Percentiles rank a stretch among this genome's conserved stretches.
These are phyloP conservation scores for Jackrogersella minutella DNA, from an alignment of 495 filamentous ascomycete species.

Conservation along the genomic window DNA sequence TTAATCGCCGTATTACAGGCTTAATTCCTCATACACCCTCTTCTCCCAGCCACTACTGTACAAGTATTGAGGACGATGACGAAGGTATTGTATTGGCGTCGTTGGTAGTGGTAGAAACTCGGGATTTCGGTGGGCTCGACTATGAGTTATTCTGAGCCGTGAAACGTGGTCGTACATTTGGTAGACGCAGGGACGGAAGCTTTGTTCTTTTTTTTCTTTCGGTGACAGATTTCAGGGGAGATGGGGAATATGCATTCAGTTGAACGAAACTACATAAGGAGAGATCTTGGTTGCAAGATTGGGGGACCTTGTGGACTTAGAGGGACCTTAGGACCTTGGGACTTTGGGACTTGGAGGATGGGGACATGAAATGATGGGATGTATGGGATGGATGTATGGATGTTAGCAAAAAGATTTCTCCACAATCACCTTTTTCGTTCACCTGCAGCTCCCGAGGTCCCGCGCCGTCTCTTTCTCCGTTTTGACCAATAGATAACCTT, in stretches of 20 bases:
- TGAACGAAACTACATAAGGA: constrained; percentile 21
- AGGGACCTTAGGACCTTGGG: no score
- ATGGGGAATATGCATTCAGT: constrained; percentile 3
- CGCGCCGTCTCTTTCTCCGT: constrained; percentile 43
- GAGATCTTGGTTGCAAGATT: constrained; percentile 23
- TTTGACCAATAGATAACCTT: constrained; percentile 31
- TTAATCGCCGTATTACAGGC: constrained; percentile 19
- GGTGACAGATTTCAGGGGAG: constrained; percentile 13
- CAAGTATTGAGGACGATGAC: constrained; percentile 14
- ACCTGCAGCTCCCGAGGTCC: constrained; percentile 30
- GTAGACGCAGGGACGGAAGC: constrained; percentile 8
- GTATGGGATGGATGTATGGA: no score
- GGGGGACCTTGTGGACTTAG: constrained; percentile 14
- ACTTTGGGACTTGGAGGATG: no score
- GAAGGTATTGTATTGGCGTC: constrained; percentile 4
- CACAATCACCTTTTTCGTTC: constrained; percentile 39
- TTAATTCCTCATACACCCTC: constrained; percentile 34
- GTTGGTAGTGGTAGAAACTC: constrained; percentile 12
- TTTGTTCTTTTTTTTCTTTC: constrained; percentile 1
- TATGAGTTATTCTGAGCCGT: constrained; percentile 19
- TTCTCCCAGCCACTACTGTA: constrained; percentile 24
- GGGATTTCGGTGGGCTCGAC: constrained; percentile 23
- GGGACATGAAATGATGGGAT: no score
- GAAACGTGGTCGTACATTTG: constrained; percentile 41
- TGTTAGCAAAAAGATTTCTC: constrained; percentile 35